Conservation (phyloP, 805 yeast genomes). For the Kodamaea jinghongensis region DNA sequence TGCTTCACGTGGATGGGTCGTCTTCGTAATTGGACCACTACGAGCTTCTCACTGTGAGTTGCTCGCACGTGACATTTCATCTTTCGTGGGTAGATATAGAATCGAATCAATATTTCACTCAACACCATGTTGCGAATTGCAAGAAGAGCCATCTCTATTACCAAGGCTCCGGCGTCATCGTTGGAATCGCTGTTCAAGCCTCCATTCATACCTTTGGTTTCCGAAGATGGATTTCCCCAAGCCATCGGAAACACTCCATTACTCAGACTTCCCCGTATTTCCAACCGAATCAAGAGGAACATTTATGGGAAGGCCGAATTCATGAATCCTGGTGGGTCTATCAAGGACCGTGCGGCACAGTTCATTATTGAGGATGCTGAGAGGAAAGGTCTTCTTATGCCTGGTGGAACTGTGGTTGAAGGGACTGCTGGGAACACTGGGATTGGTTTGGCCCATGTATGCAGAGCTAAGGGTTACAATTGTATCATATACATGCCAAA, state of each 20-base stretch:
- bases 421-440: slow-evolving; percentile 98
- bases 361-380: slow-evolving; percentile 80
- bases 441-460: slow-evolving; percentile 79
- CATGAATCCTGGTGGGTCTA: slow-evolving; percentile 93
- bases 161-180: not conserved
- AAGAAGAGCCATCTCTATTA: slow-evolving; percentile 4
- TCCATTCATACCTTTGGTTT: slow-evolving; percentile 63
- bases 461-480: slow-evolving; percentile 79
- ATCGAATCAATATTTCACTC: too few species aligned
- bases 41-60: too few species aligned
- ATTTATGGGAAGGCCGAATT: slow-evolving; percentile 89
- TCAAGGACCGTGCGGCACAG: slow-evolving; percentile 86
- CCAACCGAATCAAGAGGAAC: slow-evolving; percentile 62
- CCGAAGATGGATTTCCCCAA: slow-evolving; percentile 67
- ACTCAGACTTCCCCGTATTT: slow-evolving; percentile 55
- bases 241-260: slow-evolving; percentile 96
- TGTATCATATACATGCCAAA: slow-evolving; percentile 90
- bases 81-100: too few species aligned
- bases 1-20: too few species aligned
- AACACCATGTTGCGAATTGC: slow-evolving; percentile 5
- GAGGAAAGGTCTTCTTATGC: slow-evolving; percentile 52
- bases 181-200: slow-evolving; percentile 16
- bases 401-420: slow-evolving; percentile 87
- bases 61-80: too few species aligned
- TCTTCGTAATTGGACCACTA: too few species aligned